Percentiles rank a stretch among this genome's conserved stretches.
Conservation (phyloP, 2,329 filamentous ascomycete genomes). For the Neonectria sp. region DNA sequence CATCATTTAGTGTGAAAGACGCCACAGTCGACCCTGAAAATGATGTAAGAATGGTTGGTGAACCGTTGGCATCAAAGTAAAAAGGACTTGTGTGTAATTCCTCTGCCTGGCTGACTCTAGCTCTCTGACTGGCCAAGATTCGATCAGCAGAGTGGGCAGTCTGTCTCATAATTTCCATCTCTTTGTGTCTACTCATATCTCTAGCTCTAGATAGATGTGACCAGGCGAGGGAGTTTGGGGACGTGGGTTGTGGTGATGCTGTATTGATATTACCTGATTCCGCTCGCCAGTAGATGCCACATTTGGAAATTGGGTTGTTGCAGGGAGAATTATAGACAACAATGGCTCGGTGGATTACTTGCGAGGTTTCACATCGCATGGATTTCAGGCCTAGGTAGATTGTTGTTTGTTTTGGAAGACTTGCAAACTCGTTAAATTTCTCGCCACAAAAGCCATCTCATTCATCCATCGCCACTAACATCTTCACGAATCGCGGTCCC, state of each 20-base stretch:
- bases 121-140: neutral
- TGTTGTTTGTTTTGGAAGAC: neutral
- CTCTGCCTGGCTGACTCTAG: neutral
- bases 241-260: too few relatives aligned
- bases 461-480: neutral
- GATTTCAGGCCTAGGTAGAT: neutral
- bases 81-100: neutral
- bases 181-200: constrained; percentile 21
- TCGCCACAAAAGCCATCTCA: neutral
- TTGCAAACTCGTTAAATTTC: neutral
- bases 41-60: too few relatives aligned
- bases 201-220: neutral
- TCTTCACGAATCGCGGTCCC: neutral
- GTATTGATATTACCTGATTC: neutral
- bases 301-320: neutral
- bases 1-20: too few relatives aligned
- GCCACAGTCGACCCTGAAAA: too few relatives aligned
- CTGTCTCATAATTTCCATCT: constrained; percentile 28
- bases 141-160: neutral
- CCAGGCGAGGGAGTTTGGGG: neutral
- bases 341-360: neutral
- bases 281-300: constrained; percentile 3
- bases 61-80: neutral
- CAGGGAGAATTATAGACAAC: neutral
- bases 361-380: neutral